A percentile compares a stretch with the other conserved stretches of the same genome.
Evolutionary conservation across 202 grass and related monocot species (phyloP).

Genomic region (Panicum virgatum): DNA sequence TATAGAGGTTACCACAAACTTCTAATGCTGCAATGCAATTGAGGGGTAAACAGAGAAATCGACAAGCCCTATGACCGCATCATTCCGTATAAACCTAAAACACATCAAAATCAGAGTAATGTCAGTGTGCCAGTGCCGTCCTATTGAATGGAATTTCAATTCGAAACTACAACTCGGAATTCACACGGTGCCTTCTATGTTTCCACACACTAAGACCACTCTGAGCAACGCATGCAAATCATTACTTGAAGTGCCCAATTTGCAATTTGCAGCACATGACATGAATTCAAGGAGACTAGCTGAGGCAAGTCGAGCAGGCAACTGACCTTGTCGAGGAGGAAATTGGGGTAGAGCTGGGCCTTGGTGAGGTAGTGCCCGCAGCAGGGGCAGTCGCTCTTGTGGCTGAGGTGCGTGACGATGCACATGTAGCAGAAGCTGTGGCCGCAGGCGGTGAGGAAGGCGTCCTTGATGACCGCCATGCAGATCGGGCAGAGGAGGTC

Average conservation of each 20-base stretch:
- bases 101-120: neutral
- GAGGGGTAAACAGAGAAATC: neutral
- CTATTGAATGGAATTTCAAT: neutral
- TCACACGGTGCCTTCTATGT: neutral
- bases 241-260: neutral
- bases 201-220: neutral
- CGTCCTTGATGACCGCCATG: constrained; percentile 98
- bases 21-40: neutral
- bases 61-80: neutral
- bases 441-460: constrained; percentile 92
- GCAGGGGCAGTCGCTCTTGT: constrained; percentile 97
- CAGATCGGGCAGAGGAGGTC: constrained; percentile 98
- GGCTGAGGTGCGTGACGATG: constrained; percentile 92
- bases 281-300: neutral
- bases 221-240: neutral
- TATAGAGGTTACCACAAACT: neutral
- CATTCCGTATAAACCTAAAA: neutral
- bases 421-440: constrained; percentile 99
- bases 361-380: constrained; percentile 91
- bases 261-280: neutral
- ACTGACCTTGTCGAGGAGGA: constrained; percentile 93
- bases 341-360: constrained; percentile 93
- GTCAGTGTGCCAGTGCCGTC: neutral
- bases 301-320: neutral
- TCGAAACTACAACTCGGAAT: neutral